These are phyloP conservation scores for Peronospora destructor DNA, from an alignment of 352 stramenopile genomes.

Conservation along the genomic window DNA sequence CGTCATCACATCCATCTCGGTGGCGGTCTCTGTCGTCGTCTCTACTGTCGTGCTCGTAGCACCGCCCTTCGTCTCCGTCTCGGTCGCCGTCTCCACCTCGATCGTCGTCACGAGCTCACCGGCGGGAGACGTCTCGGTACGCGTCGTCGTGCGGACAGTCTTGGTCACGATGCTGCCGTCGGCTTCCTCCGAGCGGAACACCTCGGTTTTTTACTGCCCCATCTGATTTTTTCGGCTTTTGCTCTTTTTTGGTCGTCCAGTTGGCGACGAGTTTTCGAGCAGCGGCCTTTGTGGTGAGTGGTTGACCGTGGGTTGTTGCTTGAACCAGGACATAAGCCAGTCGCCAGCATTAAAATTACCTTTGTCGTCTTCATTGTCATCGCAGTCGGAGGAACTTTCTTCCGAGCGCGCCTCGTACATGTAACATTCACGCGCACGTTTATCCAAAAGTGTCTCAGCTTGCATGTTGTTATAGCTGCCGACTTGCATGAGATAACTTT, in stretches of 20 bases:
- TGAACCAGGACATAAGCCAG: slow-evolving; percentile 30
- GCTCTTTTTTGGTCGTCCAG: slow-evolving; percentile 9
- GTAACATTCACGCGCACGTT: slow-evolving; percentile 13
- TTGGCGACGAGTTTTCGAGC: slow-evolving; percentile 19
- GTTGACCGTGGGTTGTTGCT: slow-evolving; percentile 9
- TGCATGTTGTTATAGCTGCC: slow-evolving; percentile 17
- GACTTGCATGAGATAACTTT: slow-evolving; percentile 20
- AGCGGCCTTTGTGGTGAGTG: slow-evolving; percentile 24
- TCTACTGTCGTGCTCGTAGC: slow-evolving; percentile 13
- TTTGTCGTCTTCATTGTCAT: slow-evolving; percentile 11
- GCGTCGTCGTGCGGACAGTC: slow-evolving; percentile 11
- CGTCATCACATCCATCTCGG: slow-evolving; percentile 7
- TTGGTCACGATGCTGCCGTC: slow-evolving; percentile 13
- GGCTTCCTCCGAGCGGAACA: slow-evolving; percentile 9
- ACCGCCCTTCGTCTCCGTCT: slow-evolving; percentile 9
- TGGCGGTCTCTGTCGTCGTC: slow-evolving; percentile 13
- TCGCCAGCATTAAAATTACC: slow-evolving; percentile 21
- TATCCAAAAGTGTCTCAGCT: slow-evolving; percentile 8
- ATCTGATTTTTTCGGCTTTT: background rate
- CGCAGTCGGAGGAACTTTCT: slow-evolving; percentile 4
- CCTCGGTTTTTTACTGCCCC: slow-evolving; percentile 8
- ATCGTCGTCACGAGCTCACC: slow-evolving; percentile 11
- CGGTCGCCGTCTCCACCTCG: slow-evolving; percentile 12
- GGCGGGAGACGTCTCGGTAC: slow-evolving; percentile 2
- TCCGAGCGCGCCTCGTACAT: slow-evolving; percentile 19